Evolutionary conservation across 2,329 filamentous ascomycete genomes (phyloP), one percentile per base, ranked within the genome.

Genomic region (Pseudonectria buxi): DNA sequence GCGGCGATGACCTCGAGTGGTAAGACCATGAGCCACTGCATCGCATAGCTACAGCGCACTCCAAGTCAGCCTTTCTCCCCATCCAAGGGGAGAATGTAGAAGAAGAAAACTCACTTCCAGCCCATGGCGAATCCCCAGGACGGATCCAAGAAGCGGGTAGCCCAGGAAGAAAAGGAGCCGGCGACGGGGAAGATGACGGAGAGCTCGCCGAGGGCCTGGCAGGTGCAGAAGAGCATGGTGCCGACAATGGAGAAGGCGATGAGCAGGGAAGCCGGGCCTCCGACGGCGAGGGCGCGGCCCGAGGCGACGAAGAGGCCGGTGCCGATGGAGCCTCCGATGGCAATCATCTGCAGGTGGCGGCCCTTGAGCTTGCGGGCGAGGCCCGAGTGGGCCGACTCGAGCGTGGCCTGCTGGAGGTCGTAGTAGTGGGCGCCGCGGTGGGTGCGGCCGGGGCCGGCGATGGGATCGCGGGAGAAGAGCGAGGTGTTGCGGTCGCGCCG

Each of bases 51-150:
- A 50, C 32, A 33, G 14, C 14, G 10, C 10, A 24, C 34, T 40
- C 30, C 45, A 43, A 24, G 37, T 30, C 4, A 22, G 18, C 10
- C 14, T 13, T 14, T 14, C 24, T 13, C 9, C 10, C 14, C 10
- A 28, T 7, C 10, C 27, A 29, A 15, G 10, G n/a, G 24, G 18
- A 16, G 27, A 14, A 16, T 3, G 12, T 18, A 12, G 11, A 39
- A 15, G 14, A 12, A 27, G 6, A 22, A n/a, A 13, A 71, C 77
- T 61, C 59, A 85, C 72, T 94, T 94, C 87, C 87, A 94, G 12
- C 87, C 88, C 85, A 95, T 94, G 30, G 87, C 86, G 55, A 94
- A 94, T 0, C 88, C 88, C 87, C 87, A 95, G 1, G 89, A 89
- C 1, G 89, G 90, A 54, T 95, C 88, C 13, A 96, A 63, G 53